Base-by-base conservation (phyloP, 2,329 filamentous ascomycete species). In the Cordyceps farinosa region DNA sequence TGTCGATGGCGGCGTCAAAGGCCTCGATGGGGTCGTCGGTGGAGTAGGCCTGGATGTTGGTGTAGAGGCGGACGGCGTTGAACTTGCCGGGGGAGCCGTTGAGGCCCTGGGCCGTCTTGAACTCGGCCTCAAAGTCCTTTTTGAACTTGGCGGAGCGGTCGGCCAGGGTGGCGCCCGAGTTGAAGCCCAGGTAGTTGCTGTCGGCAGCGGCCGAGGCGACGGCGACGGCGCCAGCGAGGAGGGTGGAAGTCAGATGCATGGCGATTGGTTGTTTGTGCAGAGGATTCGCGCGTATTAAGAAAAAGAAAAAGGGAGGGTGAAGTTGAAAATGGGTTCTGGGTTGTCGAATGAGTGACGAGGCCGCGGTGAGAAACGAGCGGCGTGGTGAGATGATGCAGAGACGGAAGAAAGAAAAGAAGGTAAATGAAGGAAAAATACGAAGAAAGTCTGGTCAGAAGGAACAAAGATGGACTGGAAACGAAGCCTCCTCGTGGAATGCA, bases 1-100 rank as follows among this genome's bases (percentile, higher is more conserved):
- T 86, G 64, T 80, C 77, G 52, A 88, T 79, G 69, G 87, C 87
- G 42, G 87, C 87, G 77, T 91, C 90, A 77, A 94, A 85, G 48
- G 92, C 92, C 79, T 91, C 80, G 72, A 96, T 80, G 59, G 92
- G 92, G 75, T 94, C 89, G 69, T 85, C 83, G 79, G 90, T 83
- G 71, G 88, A 79, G 75, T 85, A 79, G 71, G 82, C 82, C 74
- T 85, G 83, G 72, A 88, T 85, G 79, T 85, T 87, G 73, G 88
- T 90, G 80, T 90, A 89, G 38, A 89, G 79, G 59, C 87, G 84
- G 67, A 86, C 81, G 64, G 82, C 78, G 69, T 80, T 84, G 78
- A 87, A 87, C 67, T 75, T 76, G 64, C 83, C 82, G 10, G 84
- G 83, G 32, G 82, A 76, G 63, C 75, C 75, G 64, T 72, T 69